phyloP scores from a whole-genome alignment of 2,329 filamentous ascomycete genomes.

The Fusarium sp. region DNA sequence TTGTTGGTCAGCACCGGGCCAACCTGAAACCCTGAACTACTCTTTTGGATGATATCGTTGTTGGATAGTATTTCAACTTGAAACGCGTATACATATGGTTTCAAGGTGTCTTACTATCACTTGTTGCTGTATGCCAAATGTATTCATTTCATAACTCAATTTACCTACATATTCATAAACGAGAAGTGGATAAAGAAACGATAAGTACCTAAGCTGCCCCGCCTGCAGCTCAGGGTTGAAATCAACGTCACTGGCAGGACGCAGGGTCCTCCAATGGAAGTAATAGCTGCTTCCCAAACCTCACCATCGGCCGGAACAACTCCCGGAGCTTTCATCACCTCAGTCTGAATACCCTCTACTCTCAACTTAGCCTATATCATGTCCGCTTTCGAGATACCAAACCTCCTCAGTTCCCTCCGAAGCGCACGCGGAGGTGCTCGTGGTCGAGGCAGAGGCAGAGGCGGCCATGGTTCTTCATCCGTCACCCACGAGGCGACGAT shows the following conservation, averaged over 20 bases:
- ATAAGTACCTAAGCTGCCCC: neutral
- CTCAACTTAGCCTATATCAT: slow-evolving; percentile 55
- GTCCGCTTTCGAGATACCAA: slow-evolving; percentile 81
- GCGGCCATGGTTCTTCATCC: slow-evolving; percentile 48
- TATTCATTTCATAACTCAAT: neutral
- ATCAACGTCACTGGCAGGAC: slow-evolving; percentile 25
- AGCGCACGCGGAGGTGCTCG: slow-evolving; percentile 52
- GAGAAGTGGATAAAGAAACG: no score
- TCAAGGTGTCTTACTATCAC: neutral
- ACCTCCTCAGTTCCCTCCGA: slow-evolving; percentile 70
- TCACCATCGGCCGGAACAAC: slow-evolving; percentile 15
- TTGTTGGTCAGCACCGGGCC: no score
- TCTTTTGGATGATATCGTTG: neutral
- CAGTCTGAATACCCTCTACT: slow-evolving; percentile 10
- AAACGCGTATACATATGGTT: neutral
- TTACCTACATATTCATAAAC: no score
- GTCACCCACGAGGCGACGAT: slow-evolving; percentile 76
- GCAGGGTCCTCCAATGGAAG: neutral
- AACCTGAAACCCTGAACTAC: slow-evolving; percentile 8
- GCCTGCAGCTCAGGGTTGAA: slow-evolving; percentile 7
- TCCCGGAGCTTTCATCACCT: neutral
- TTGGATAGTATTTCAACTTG: neutral
- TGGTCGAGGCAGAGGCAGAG: slow-evolving; percentile 47
- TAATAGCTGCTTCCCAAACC: neutral
- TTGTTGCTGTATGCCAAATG: neutral